phyloP scores from a whole-genome alignment of 371 early-diverging fungal genomes.

The Umbelopsis sp. region DNA sequence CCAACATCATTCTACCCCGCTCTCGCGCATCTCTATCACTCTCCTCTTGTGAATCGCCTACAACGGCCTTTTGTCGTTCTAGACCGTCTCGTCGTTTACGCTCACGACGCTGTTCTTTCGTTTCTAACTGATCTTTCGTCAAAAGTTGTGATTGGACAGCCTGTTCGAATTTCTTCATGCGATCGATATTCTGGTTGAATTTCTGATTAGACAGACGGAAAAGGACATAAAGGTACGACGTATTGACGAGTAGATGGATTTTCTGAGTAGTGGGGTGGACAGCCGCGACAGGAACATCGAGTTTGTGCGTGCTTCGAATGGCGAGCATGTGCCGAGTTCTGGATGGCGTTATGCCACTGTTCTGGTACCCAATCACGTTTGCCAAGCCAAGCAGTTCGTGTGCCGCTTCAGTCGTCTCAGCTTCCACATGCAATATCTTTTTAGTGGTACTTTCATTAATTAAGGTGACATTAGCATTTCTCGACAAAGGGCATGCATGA shows the following conservation, averaged over 20 bases:
- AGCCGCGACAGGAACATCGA: constrained; percentile 65
- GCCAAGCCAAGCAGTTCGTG: constrained; percentile 57
- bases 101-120: constrained; percentile 61
- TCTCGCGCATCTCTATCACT: not conserved
- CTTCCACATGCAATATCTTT: constrained; percentile 67
- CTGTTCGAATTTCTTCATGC: constrained; percentile 53
- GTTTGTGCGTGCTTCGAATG: constrained; percentile 61
- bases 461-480: too few relatives aligned
- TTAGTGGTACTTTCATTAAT: not conserved
- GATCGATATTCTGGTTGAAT: constrained; percentile 52
- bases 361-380: constrained; percentile 62
- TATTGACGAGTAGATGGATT: constrained; percentile 52
- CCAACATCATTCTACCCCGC: not conserved
- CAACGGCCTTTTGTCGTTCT: constrained; percentile 19
- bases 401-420: constrained; percentile 53
- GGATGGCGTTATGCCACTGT: constrained; percentile 65
- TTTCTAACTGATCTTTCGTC: constrained; percentile 33
- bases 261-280: constrained; percentile 34
- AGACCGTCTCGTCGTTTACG: constrained; percentile 59
- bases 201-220: constrained; percentile 56
- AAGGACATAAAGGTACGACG: constrained; percentile 47
- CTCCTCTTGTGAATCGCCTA: not conserved
- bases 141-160: constrained; percentile 24
- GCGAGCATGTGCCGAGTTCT: constrained; percentile 64
- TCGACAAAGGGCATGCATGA: not conserved